These are phyloP conservation scores for Phytophthora colocasiae DNA, from an alignment of 352 stramenopile species.

Conservation along the genomic window DNA sequence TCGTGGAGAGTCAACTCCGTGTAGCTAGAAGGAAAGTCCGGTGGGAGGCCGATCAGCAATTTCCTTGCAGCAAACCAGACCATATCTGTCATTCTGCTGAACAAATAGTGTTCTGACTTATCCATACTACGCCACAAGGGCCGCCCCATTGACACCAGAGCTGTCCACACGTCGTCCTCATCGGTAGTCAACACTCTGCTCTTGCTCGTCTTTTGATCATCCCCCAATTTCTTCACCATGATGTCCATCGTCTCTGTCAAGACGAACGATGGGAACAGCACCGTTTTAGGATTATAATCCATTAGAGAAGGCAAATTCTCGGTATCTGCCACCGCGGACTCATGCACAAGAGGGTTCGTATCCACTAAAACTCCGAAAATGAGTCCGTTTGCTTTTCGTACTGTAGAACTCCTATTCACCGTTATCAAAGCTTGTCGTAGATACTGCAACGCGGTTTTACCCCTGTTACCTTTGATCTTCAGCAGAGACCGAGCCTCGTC, in stretches of 20 bases:
- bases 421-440: no score
- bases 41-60: slow-evolving; percentile 7
- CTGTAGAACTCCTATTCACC: no score
- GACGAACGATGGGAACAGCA: slow-evolving; percentile 70
- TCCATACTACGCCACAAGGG: slow-evolving; percentile 3
- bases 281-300: not conserved
- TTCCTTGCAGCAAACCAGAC: slow-evolving; percentile 8
- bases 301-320: no score
- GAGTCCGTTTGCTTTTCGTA: no score
- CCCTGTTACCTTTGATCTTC: no score
- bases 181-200: not conserved
- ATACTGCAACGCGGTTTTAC: no score
- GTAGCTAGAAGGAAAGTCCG: not conserved
- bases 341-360: no score
- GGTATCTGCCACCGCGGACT: no score
- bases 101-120: not conserved
- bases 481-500: no score
- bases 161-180: not conserved
- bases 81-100: not conserved
- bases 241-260: slow-evolving; percentile 46
- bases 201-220: not conserved
- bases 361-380: no score
- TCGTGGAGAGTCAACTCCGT: slow-evolving; percentile 25
- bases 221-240: not conserved
- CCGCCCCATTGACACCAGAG: not conserved